Evolutionary conservation across 768 basidiomycete genomes (phyloP).

Genomic region (Boletus pseudopeckii): DNA sequence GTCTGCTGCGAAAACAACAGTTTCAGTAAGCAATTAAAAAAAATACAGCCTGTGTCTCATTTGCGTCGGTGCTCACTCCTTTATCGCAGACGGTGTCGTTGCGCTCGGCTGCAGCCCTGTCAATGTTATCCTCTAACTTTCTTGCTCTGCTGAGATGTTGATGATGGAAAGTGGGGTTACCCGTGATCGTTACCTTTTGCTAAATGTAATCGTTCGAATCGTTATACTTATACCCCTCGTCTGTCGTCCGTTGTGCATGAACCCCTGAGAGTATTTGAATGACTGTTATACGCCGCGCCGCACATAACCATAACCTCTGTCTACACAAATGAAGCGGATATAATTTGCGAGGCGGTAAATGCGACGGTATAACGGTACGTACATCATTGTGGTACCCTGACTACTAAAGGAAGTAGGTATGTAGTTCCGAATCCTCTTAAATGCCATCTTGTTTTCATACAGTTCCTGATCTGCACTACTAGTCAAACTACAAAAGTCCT

Average conservation of each 20-base stretch:
- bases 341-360: too few relatives aligned
- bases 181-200: neutral
- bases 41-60: neutral
- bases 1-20: neutral
- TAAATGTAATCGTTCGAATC: neutral
- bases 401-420: neutral
- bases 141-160: neutral
- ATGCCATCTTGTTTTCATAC: neutral
- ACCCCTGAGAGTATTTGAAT: neutral
- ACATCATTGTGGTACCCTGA: neutral
- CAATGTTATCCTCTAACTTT: neutral
- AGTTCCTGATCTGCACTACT: neutral
- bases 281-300: neutral
- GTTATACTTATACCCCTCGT: neutral
- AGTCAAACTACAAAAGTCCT: too few relatives aligned
- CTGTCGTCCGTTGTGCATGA: neutral
- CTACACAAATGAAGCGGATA: neutral
- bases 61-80: neutral
- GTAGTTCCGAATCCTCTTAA: too few relatives aligned
- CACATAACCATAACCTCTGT: neutral
- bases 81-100: neutral
- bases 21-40: slow-evolving; percentile 1
- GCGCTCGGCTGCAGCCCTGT: neutral
- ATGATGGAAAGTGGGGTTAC: neutral
- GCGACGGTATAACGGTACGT: too few relatives aligned